Base-by-base conservation (phyloP, 345 rosid genomes). In the Angophora floribunda region DNA sequence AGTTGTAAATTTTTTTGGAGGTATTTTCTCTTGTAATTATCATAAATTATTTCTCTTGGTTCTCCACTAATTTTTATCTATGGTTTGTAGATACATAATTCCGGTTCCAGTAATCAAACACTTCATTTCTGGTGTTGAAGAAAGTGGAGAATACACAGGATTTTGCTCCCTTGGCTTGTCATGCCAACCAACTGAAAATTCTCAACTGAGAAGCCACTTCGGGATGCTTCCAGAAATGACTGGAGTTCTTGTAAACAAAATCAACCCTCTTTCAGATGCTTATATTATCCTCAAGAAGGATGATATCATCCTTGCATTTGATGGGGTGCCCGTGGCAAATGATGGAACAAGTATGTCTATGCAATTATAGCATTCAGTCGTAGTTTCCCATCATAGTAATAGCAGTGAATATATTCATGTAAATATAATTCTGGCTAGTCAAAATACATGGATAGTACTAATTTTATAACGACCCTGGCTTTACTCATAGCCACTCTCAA, bases 111-210 rank as follows among this genome's bases (percentile, higher is more conserved):
- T 97, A 47, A 97, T 96, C 52, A 93, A 93, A 91, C 97, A 94
- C 91, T 97, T 96, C 88, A 96, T 96, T 89, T 88, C 90, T 85
- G 97, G 96, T 22, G 95, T 95, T 88, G 95, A 94, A 93, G 96
- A 94, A 92, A 92, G 89, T 28, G 97, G 97, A 86, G 93, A 91
- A 89, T 95, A 96, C 90, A 89, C 90, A 67, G 97, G 99, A 61
- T 96, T 97, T 92, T 96, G 99, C 90, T 95, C 96, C 63, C 91
- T 96, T 90, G 97, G 99, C 86, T 91, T 97, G 87, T 95, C 97
- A 52, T 95, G 97, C 92, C 99, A 97, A 89, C 93, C 96, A 86
- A 93, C 95, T 87, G 99, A 97, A 93, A 97, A 97, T 92, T 92
- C 89, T 88, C 96, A 97, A 88, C 91, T 97, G 32, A 97, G 97